Conservation (phyloP, 1,284 basidiomycete genomes). For the Cryptococcus sp. region DNA sequence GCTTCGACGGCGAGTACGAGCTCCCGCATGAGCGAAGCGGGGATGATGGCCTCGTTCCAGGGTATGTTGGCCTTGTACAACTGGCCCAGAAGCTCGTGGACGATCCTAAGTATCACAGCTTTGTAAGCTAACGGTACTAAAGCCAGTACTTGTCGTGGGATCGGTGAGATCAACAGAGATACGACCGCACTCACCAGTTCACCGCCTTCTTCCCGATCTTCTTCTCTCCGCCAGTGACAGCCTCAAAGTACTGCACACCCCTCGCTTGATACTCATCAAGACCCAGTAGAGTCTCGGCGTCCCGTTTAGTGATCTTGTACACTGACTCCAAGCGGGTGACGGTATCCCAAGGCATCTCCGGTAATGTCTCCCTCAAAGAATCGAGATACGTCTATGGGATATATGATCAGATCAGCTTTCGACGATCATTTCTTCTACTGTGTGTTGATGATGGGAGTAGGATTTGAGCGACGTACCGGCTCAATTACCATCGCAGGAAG, state of each 20-base stretch:
- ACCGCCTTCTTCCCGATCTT: slow-evolving; percentile 64
- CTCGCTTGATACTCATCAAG: slow-evolving; percentile 62
- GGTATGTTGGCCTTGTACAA: slow-evolving; percentile 63
- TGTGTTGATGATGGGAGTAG: background rate
- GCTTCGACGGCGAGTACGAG: slow-evolving; percentile 74
- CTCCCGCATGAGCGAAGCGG: slow-evolving; percentile 67
- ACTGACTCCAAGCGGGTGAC: slow-evolving; percentile 61
- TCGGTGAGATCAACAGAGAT: no score
- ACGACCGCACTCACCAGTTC: slow-evolving; percentile 69
- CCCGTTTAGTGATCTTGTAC: slow-evolving; percentile 65
- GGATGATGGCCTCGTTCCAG: slow-evolving; percentile 67
- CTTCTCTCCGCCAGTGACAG: slow-evolving; percentile 54
- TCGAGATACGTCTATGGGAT: slow-evolving; percentile 63
- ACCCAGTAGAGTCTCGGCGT: slow-evolving; percentile 73
- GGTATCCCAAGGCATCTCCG: slow-evolving; percentile 74
- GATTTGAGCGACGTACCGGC: slow-evolving; percentile 32
- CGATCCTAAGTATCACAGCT: slow-evolving; percentile 64
- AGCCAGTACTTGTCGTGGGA: background rate
- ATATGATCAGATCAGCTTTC: no score
- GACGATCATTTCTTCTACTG: background rate
- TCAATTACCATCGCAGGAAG: slow-evolving; percentile 74
- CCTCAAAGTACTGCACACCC: slow-evolving; percentile 72
- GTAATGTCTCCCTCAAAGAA: slow-evolving; percentile 62
- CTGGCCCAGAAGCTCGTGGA: slow-evolving; percentile 79
- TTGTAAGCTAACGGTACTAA: background rate